Base-by-base conservation (phyloP, 352 stramenopile genomes). In the Pythium diclinum region DNA sequence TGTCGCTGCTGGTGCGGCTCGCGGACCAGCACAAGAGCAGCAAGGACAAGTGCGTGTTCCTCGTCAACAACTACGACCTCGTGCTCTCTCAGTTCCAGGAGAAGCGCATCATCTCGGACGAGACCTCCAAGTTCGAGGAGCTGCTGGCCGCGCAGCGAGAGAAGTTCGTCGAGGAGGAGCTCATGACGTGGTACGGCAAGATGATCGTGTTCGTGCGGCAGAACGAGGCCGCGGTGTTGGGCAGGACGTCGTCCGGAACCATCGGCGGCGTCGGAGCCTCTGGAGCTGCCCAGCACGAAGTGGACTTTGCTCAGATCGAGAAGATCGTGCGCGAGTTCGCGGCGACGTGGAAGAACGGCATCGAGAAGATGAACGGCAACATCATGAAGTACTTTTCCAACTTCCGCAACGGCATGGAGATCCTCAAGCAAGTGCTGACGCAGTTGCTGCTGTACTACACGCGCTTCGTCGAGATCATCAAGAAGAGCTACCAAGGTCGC, bases 381-480 rank as follows among this genome's bases (percentile, higher is more conserved):
- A 91, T 99, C 33, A 90, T 99, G 68, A 97, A 87, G 44, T 98
- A 97, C 68, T 99, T 99, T 76, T 96, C 95, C 36, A 99, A 99
- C 75, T 99, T 99, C 77, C 86, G 92, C 32, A 99, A 99, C 72
- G 96, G 95, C 36, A 99, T 99, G 95, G 97, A 99, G 66, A 98
- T 99, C 71, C 83, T 99, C 33, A 99, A 99, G 77, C 96, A 99
- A 79, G 95, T 99, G 30, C 77, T 99, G 51, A 99, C 96, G 49
- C 97, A 99, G 70, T 71, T 99, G 17, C 81, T 99, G 25, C 79
- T 99, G 1, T 99, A 99, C 81, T 99, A 99, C 79, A 99, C 97
- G 57, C 84, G 97, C 5, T 99, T 99, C 75, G 92, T 99, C 64
- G 96, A 99, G 75, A 88, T 98, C 21, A 86, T 99, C 64, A 97